Conservation (phyloP, 108 stramenopile species). For the Phaeodactylum tricornutum region DNA sequence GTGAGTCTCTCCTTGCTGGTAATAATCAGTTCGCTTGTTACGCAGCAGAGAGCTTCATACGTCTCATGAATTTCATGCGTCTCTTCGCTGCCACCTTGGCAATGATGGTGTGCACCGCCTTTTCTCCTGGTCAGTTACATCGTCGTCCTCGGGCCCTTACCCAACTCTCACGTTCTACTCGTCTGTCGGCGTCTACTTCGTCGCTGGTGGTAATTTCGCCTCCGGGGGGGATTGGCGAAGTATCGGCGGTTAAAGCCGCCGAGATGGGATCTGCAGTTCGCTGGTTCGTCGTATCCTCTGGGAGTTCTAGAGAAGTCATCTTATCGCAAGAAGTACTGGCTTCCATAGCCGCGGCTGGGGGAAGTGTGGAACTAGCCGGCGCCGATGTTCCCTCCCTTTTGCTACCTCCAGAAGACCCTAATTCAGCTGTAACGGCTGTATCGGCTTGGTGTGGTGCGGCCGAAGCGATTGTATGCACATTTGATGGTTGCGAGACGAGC, state of each 20-base stretch:
- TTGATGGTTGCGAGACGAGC: slow-evolving; percentile 30
- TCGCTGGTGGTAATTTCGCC: slow-evolving; percentile 57
- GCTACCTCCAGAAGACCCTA: slow-evolving; percentile 16
- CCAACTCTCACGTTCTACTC: no score
- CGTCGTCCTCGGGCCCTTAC: no score
- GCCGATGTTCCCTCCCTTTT: slow-evolving; percentile 34
- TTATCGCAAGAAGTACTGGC: slow-evolving; percentile 26
- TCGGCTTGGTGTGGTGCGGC: slow-evolving; percentile 44
- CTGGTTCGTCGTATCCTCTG: slow-evolving; percentile 62
- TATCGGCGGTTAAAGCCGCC: slow-evolving; percentile 58
- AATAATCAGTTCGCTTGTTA: no score
- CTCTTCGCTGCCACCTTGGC: no score
- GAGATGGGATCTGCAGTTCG: slow-evolving; percentile 39
- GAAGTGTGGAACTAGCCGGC: slow-evolving; percentile 54
- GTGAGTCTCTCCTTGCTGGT: no score
- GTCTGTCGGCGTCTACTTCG: no score
- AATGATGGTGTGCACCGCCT: no score
- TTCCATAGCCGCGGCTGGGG: slow-evolving; percentile 27
- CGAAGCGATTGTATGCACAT: slow-evolving; percentile 41
- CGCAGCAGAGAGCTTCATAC: no score
- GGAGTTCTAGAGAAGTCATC: slow-evolving; percentile 2
- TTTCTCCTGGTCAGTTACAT: no score
- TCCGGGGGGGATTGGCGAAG: slow-evolving; percentile 75
- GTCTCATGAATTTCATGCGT: no score
- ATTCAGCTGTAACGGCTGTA: slow-evolving; percentile 27